phyloP scores from a whole-genome alignment of 768 basidiomycete species.

The Dioszegia hungarica region DNA sequence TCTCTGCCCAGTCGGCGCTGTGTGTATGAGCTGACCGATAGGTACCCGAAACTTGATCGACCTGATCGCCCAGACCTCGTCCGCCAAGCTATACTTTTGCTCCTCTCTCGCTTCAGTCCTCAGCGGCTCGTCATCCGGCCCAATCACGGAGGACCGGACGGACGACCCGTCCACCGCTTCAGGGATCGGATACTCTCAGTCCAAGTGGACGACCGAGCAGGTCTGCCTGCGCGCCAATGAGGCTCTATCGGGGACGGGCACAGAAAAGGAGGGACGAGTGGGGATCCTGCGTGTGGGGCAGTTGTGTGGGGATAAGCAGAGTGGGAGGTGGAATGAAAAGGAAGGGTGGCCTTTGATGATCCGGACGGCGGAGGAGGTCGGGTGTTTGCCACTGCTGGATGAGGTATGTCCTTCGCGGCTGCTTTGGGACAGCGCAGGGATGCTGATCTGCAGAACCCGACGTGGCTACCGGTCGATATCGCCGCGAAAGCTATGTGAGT shows the following conservation, averaged over 20 bases:
- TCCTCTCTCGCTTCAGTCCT: constrained; percentile 46
- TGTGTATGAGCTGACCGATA: not conserved
- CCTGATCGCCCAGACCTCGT: constrained; percentile 11
- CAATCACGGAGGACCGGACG: constrained; percentile 25
- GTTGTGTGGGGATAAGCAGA: constrained; percentile 43
- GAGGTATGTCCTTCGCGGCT: constrained; percentile 29
- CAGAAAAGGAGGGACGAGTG: constrained; percentile 9
- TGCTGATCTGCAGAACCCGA: constrained; percentile 43
- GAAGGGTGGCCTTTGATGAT: constrained; percentile 49
- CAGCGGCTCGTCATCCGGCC: not conserved
- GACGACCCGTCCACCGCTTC: constrained; percentile 36
- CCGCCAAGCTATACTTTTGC: constrained; percentile 39
- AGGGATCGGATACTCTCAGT: constrained; percentile 46
- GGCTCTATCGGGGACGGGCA: not conserved
- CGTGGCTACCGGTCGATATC: constrained; percentile 58
- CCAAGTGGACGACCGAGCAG: constrained; percentile 46
- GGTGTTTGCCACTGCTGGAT: constrained; percentile 34
- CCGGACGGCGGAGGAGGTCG: constrained; percentile 31
- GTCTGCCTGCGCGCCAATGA: constrained; percentile 31
- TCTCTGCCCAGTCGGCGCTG: not conserved
- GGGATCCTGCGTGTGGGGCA: constrained; percentile 42
- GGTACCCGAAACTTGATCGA: constrained; percentile 31
- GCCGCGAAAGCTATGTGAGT: constrained; percentile 53
- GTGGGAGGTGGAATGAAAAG: constrained; percentile 46
- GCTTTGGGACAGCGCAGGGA: not conserved